phyloP scores from a whole-genome alignment of 352 stramenopile genomes.

The Phytophthora citricola region DNA sequence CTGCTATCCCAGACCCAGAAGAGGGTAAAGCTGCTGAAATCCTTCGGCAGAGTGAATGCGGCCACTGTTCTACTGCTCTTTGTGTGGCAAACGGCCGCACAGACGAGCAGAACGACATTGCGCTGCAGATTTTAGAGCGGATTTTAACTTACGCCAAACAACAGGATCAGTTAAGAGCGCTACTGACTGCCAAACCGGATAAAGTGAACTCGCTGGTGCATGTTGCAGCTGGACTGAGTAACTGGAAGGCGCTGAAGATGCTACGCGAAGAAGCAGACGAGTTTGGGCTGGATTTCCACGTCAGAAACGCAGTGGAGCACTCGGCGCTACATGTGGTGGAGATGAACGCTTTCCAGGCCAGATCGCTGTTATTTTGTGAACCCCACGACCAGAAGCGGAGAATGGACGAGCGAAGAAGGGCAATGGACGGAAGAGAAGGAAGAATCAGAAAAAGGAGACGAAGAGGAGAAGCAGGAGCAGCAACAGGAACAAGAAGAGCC shows the following conservation, averaged over 20 bases:
- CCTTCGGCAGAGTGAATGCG: constrained; percentile 53
- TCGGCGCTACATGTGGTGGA: constrained; percentile 55
- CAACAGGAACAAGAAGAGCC: constrained; percentile 13
- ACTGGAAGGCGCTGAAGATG: constrained; percentile 53
- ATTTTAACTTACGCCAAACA: constrained; percentile 49
- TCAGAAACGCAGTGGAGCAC: constrained; percentile 42
- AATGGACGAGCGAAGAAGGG: constrained; percentile 4
- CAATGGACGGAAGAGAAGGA: constrained; percentile 13
- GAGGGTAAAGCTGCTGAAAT: constrained; percentile 40
- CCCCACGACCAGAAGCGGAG: constrained; percentile 27
- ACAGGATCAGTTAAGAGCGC: constrained; percentile 30
- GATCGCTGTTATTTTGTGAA: constrained; percentile 50
- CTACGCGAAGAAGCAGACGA: constrained; percentile 37
- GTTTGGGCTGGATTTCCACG: constrained; percentile 32
- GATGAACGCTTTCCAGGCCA: constrained; percentile 61
- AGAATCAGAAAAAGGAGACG: constrained; percentile 7
- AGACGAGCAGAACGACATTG: constrained; percentile 47
- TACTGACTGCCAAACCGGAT: constrained; percentile 50
- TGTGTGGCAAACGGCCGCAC: constrained; percentile 64
- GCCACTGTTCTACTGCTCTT: constrained; percentile 49
- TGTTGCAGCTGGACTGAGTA: constrained; percentile 53
- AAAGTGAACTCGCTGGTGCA: constrained; percentile 60
- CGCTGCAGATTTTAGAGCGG: constrained; percentile 44
- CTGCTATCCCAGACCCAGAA: constrained; percentile 34
- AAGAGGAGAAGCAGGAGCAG: constrained; percentile 2